Base-by-base conservation (phyloP, 768 basidiomycete genomes). In the Artomyces pyxidatus region DNA sequence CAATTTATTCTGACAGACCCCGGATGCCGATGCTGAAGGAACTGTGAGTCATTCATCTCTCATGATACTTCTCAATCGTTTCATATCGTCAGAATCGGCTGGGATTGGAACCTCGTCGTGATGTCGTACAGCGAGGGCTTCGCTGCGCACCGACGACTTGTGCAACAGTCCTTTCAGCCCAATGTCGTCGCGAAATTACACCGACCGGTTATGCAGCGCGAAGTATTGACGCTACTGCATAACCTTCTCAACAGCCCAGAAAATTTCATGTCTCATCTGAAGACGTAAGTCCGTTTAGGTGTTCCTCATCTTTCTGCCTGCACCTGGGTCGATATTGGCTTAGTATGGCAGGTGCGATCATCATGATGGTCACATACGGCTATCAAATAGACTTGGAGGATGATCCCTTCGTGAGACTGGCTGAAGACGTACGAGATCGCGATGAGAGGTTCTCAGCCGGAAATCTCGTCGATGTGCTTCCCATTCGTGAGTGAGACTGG, bases 301-400 rank as follows among this genome's bases (percentile, higher is more conserved):
- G 14, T 38, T 16, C 22, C 37, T 29, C 12, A 35, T 19, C 51
- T 35, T 32, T 7, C 7, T 14, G 22, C 11, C 23, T 16, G 27
- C 26, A 4, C 12, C 9, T 25, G 30, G 6, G 1, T 23, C 25
- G 25, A 17, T 37, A 6, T 2, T 28, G 35, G 6, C 10, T 10
- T 19, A 50, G 51, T 5, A 47, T 44, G 38, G 28, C 46, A 10
- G 50, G 43, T 14, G 51, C 44, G 5, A 48, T 45, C 16, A 52
- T 58, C 23, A 52, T 52, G 51, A 45, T 45, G 42, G 44, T 53
- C 39, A 42, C 51, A 17, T 58, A 58, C 41, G 57, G 57, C 12
- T 47, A 55, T 40, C 38, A 50, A 23, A 44, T 50, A 11, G 25
- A 17, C 16, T 46, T 48, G 7, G 40, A 41, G 25, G 26, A 48